Evolutionary conservation across 208 protist genomes (phyloP), one percentile per base, ranked within the genome.

Genomic region (Crithidia thermophila): DNA sequence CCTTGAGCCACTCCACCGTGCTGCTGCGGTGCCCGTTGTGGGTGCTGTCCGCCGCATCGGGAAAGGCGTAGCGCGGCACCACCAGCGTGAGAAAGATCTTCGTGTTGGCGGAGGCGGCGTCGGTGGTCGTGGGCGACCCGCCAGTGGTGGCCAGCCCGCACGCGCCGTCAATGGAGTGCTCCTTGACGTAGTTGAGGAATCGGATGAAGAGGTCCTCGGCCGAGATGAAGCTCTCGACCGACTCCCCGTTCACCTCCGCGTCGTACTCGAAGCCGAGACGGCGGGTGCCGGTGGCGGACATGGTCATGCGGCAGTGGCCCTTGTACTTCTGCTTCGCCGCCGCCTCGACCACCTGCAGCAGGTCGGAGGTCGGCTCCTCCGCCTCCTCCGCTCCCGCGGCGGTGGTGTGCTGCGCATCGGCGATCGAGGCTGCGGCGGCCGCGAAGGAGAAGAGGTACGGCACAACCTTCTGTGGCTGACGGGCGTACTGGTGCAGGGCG

Each of bases 101-200:
- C 16, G 69, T 59, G 13, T 42, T 20, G 28, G 20, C 65, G 46
- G 45, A 20, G 7, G 31, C 21, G 31, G 40, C 31, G 8, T 60
- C 51, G 4, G 23, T 55, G n/a, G n/a, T n/a, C n/a, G n/a, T n/a
- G 7, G 50, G 31, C 0, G 43, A 37, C 34, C 75, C 47, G 45
- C 55, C 37, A 18, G 43, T 64, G 0, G 52, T 45, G 3, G 72
- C 76, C 28, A 96, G 64, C 28, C 83, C 82, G 58, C 91, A 96
- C 11, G 83, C 86, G 10, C 72, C 79, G 67, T 96, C 85, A 13
- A 96, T 60, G 23, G 81, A 82, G 59, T 90, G 85, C 60, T 82
- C 75, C 73, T 96, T 96, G 11, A 96, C 43, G 62, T 92, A 82
- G 74, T 93, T 91, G 27, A 96, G 77, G 64, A 93, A 94, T 36